Evolutionary conservation across 2,329 filamentous ascomycete genomes (phyloP), one percentile per base, ranked within the genome.

Genomic region (Fusarium sp.): DNA sequence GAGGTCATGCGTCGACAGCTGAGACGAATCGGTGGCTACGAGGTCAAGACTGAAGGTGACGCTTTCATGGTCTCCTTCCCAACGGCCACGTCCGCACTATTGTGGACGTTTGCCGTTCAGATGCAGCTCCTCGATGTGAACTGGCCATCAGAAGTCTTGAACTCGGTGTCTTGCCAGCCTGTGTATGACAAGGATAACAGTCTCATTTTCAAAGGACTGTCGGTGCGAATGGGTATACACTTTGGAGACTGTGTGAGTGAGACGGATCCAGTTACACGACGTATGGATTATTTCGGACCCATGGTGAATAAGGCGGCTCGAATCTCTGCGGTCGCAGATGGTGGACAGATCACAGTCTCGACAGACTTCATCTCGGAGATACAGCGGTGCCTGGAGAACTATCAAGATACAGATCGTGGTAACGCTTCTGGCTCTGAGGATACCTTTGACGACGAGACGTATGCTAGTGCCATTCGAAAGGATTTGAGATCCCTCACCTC

Each of bases 31-130:
- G 96, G 96, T 78, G 96, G 96, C 2, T 99, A 98, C 79, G 96
- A 99, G 83, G 96, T 99, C 81, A 99, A 99, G 87, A 99, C 96
- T 22, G 96, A 99, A 93, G 96, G 96, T 75, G 96, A 99, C 83
- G 96, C 96, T 13, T 99, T 99, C 79, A 98, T 99, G 95, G 96
- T 99, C 36, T 97, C 95, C 14, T 99, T 99, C 82, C 94, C 95
- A 4, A 98, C 96, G 1, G 94, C 96, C 5, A 98, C 96, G 2
- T 96, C 95, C 13, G 96, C 96, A 9, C 84, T 99, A 53, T 87
- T 99, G 12, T 99, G 96, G 96, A 97, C 93, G 76, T 99, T 99
- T 83, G 94, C 94, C 27, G 95, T 98, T 33, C 96, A 99, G 81
- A 92, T 91, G 73, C 89, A 92, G 77, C 89, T 99, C 7, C 88